phyloP scores from a whole-genome alignment of 1,139 yeast species.

The Candida sanyaensis region DNA sequence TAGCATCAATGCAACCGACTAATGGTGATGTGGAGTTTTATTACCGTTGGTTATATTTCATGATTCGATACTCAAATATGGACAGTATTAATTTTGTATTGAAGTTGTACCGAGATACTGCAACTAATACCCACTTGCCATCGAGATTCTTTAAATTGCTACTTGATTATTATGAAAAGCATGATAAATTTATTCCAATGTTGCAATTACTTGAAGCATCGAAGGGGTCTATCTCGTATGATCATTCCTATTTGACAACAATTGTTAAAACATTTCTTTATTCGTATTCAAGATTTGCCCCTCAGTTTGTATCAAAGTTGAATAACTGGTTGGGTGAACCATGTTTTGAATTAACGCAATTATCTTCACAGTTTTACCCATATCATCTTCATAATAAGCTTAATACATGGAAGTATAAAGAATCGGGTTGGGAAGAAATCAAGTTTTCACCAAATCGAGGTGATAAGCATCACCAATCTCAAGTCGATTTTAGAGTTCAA shows the following conservation, averaged over 20 bases:
- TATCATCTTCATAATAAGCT: constrained; percentile 22
- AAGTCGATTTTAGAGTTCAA: constrained; percentile 33
- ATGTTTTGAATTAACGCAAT: constrained; percentile 21
- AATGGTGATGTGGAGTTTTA: constrained; percentile 14
- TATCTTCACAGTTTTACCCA: constrained; percentile 35
- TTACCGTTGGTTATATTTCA: constrained; percentile 16
- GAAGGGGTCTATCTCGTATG: constrained; percentile 17
- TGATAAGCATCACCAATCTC: constrained; percentile 15
- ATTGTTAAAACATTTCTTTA: constrained; percentile 33
- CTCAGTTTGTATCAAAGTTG: constrained; percentile 24
- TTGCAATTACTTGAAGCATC: constrained; percentile 11
- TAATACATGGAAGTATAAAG: constrained; percentile 16
- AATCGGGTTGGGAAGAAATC: constrained; percentile 16
- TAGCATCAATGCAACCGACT: constrained; percentile 10
- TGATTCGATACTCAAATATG: constrained; percentile 20
- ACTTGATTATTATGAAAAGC: constrained; percentile 16
- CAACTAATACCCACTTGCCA: constrained; percentile 1
- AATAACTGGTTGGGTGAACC: constrained; percentile 24
- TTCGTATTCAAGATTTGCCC: constrained; percentile 37
- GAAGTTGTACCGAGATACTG: constrained; percentile 13
- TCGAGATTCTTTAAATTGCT: constrained; percentile 16
- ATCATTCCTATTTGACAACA: constrained; percentile 23
- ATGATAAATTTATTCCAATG: constrained; percentile 15
- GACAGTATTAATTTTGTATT: constrained; percentile 26
- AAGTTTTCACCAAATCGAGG: constrained; percentile 5